These are phyloP conservation scores for Fusarium vanettenii DNA, from an alignment of 2,329 filamentous ascomycete species.

Conservation along the genomic window DNA sequence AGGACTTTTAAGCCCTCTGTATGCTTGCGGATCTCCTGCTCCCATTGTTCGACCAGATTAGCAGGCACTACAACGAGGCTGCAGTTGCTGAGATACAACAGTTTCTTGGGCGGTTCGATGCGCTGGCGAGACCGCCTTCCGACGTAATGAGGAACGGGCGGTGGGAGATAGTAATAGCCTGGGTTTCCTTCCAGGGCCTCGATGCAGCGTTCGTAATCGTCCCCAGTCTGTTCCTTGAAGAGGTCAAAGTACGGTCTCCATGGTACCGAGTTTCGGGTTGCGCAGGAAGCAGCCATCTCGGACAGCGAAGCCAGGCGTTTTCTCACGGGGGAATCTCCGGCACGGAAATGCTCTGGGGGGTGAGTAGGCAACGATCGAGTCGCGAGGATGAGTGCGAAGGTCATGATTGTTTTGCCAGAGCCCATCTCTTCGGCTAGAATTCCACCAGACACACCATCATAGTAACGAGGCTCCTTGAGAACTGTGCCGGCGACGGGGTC, in stretches of 20 bases:
- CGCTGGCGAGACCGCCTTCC: constrained; percentile 26
- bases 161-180: constrained; percentile 68
- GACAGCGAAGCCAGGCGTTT: constrained; percentile 70
- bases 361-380: constrained; percentile 76
- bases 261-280: constrained; percentile 74
- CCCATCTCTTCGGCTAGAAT: constrained; percentile 87
- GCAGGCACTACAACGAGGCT: constrained; percentile 85
- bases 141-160: constrained; percentile 50
- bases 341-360: constrained; percentile 71
- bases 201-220: constrained; percentile 66
- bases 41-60: constrained; percentile 89
- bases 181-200: constrained; percentile 67
- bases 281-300: constrained; percentile 80
- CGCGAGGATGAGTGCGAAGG: constrained; percentile 79
- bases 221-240: constrained; percentile 56
- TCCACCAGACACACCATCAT: constrained; percentile 80
- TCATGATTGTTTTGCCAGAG: constrained; percentile 89
- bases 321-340: constrained; percentile 51
- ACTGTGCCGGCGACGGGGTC: constrained; percentile 73
- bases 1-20: constrained; percentile 74
- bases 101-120: constrained; percentile 51
- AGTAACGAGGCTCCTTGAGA: constrained; percentile 74
- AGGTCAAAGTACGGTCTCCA: constrained; percentile 75
- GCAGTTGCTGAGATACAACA: constrained; percentile 72
- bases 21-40: constrained; percentile 82